Evolutionary conservation across 164 flowering plant genomes (phyloP), one percentile per base, ranked within the genome.

Genomic region (Macadamia integrifolia): DNA sequence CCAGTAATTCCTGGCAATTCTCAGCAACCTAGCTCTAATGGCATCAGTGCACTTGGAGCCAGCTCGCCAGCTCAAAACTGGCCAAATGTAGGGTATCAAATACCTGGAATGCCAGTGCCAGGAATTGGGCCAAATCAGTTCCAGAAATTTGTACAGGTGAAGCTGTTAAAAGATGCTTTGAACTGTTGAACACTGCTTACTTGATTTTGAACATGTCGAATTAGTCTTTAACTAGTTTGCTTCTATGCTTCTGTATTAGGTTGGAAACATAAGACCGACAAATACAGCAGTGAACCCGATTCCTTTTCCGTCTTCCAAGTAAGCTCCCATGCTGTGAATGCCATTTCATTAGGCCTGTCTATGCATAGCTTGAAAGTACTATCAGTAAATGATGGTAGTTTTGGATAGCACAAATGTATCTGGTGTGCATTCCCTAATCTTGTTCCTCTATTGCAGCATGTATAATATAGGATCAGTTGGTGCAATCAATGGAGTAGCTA

Each of bases 91-190:
- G 86, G 85, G 6, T 78, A 83, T 61, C 93, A 84, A 60, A 63
- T 83, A 70, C 89, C 91, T 56, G 96, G 94, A 60, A 70, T 82
- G 80, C 75, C 66, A 71, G 78, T 80, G 80, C 87, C 87, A 48
- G 67, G 56, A 0, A 77, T 65, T 23, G 86, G 77, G 32, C 84
- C 72, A 52, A 76, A 60, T 72, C 88, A 84, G 8, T 59, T 76
- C 18, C 86, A 75, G 67, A 87, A 80, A 66, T 69, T 69, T 69
- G 68, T 77, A 78, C 93, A 87, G 92, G 94, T 82, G 72, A 43
- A 43, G 48, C 23, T 35, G 35, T 60, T 64, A 31, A 43, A 55
- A 59, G 31, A 64, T 71, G 40, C 40, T 35, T 23, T 35, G 40
- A 35, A 35, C 40, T 35, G 5, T 5, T 35, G 31, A n/a, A 67